Evolutionary conservation across 1,139 yeast genomes (phyloP).

Genomic region (Yamadazyma friedrichii): DNA sequence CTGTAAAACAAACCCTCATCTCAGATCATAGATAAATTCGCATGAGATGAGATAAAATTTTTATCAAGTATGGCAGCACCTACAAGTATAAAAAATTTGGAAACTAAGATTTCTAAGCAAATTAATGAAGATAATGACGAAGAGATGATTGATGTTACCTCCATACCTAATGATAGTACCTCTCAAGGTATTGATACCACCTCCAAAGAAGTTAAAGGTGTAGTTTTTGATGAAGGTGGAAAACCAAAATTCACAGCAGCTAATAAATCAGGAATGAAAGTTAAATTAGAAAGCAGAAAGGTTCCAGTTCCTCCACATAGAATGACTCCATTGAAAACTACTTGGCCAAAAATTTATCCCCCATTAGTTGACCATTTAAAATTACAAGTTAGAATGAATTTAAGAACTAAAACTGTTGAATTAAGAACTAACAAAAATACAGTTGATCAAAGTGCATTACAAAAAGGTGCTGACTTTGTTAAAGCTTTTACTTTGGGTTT

Average conservation of each 20-base stretch:
- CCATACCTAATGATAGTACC: conserved; percentile 30
- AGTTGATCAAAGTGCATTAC: conserved; percentile 90
- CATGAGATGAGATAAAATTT: conserved; percentile 18
- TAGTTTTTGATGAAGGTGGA: conserved; percentile 81
- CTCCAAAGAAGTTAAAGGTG: conserved; percentile 43
- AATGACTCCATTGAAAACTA: conserved; percentile 84
- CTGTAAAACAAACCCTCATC: background rate
- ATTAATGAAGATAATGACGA: conserved; percentile 34
- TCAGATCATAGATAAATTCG: conserved; percentile 1
- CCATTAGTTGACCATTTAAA: conserved; percentile 94
- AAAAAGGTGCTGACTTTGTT: conserved; percentile 95
- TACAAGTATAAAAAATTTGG: conserved; percentile 47
- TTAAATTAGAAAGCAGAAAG: conserved; percentile 81
- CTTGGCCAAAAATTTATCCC: conserved; percentile 93
- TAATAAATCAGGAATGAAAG: conserved; percentile 60
- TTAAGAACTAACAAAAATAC: conserved; percentile 78
- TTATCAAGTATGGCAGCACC: conserved; percentile 65
- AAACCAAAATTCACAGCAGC: conserved; percentile 87
- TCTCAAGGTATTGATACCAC: conserved; percentile 19
- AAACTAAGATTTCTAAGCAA: background rate
- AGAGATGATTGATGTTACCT: conserved; percentile 67
- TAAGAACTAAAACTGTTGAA: conserved; percentile 81
- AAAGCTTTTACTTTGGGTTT: conserved; percentile 95
- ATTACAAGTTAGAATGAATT: conserved; percentile 93
- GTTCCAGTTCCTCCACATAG: conserved; percentile 96